Base-by-base conservation (phyloP, 2,329 filamentous ascomycete genomes). In the Botryotinia convoluta region DNA sequence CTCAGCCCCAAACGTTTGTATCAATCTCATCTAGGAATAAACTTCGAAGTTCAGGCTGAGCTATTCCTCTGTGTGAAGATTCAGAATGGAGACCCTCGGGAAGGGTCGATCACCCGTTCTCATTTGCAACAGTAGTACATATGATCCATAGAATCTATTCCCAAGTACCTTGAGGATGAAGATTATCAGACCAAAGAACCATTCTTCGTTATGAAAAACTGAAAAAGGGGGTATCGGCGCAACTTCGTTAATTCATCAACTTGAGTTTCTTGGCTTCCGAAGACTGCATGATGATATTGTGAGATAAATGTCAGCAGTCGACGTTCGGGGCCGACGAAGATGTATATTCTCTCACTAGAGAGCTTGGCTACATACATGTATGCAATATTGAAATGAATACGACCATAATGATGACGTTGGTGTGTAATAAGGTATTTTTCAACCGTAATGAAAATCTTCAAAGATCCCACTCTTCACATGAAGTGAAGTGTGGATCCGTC, bases 251-350 rank as follows among this genome's bases (percentile, higher is more conserved):
- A 57, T 57, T 69, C n/a, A 42, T 69, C 20, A 59, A 69, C 26
- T 57, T 69, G 65, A 69, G 65, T 69, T 69, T 69, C 65, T 69
- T 69, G 65, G 65, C 65, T 69, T 20, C n/a, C 54, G 35, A 48
- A 57, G 64, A 29, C 26, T 68, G 64, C 64, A 68, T 68, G 35
- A 32, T 16, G 26, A 42, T 69, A 42, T n/a, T 42, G 65, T 69
- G 37, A 22, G 39, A 69, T 32, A 44, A 5, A 59, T 59, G n/a
- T 57, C 48, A 37, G 4, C 48, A 12, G 35, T 20, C 65, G 35
- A 26, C 51, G 29, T n/a, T 68, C 44, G 63, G 44, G 48, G 48
- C 20, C 65, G 39, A 18, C 48, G 12, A 69, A 42, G 32, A 42
- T 69, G 39, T 42, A 68, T 69, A 48, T 68, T 57, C 65, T 57